A percentile compares a stretch with the other conserved stretches of the same genome.
Evolutionary conservation across 352 stramenopile genomes (phyloP).

Genomic region (Pythium scleroteichum): DNA sequence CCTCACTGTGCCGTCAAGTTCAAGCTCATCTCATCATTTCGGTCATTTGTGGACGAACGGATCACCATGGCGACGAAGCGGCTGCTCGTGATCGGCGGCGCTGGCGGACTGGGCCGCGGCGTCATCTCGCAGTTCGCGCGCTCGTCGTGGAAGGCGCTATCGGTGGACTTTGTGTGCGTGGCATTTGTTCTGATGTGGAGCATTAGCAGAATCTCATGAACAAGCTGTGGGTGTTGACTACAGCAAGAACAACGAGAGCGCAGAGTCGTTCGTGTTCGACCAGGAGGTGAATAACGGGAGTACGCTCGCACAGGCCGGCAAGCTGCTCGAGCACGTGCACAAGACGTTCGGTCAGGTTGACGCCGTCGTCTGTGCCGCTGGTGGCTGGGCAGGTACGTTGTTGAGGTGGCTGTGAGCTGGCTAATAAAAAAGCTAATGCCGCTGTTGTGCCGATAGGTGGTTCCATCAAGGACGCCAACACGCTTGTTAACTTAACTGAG

Average conservation of each 20-base stretch:
- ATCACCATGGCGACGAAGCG: constrained; percentile 43
- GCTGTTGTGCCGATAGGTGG: constrained; percentile 33
- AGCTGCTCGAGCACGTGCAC: constrained; percentile 55
- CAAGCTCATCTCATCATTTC: constrained; percentile 6
- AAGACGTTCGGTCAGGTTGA: constrained; percentile 65
- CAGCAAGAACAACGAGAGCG: constrained; percentile 56
- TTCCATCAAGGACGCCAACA: constrained; percentile 64
- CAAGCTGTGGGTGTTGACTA: neutral
- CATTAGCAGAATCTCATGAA: neutral
- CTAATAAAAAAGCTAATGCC: too few species aligned
- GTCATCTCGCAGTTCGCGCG: constrained; percentile 61
- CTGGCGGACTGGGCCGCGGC: constrained; percentile 70
- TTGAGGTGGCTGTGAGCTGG: neutral
- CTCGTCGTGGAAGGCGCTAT: constrained; percentile 68
- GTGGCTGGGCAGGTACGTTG: constrained; percentile 63
- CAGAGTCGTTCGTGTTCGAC: constrained; percentile 50
- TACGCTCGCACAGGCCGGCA: constrained; percentile 50
- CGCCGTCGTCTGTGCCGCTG: constrained; percentile 77
- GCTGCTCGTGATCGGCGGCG: constrained; percentile 75
- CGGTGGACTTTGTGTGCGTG: constrained; percentile 64
- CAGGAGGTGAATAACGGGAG: constrained; percentile 25
- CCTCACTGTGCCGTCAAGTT: constrained; percentile 13
- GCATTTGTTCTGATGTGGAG: too few species aligned
- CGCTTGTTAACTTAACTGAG: constrained; percentile 60
- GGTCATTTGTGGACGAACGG: constrained; percentile 13